phyloP scores from a whole-genome alignment of 495 filamentous ascomycete species.

The Polyplosphaeria fusca region DNA sequence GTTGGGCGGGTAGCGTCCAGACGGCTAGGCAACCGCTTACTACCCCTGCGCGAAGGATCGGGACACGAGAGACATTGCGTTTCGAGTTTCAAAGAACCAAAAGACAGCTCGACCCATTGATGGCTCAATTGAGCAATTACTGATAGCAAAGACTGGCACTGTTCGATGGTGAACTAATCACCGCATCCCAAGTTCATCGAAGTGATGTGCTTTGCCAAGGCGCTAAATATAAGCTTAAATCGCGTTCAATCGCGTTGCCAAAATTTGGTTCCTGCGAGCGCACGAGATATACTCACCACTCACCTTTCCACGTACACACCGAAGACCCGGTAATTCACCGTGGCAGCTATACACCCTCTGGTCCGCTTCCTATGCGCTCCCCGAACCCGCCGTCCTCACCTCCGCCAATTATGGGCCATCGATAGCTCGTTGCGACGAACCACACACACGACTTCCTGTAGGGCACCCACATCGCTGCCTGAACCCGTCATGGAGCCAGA shows the following conservation, averaged over 20 bases:
- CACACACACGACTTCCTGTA: background rate
- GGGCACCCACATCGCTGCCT: conserved; percentile 3
- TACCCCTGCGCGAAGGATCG: background rate
- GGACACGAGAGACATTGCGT: too few species aligned
- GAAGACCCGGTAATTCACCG: background rate
- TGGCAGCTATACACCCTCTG: conserved; percentile 13
- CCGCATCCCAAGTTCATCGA: too few species aligned
- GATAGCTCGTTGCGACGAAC: conserved; percentile 8
- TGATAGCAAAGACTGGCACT: too few species aligned
- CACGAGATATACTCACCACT: background rate
- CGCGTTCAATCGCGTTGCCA: conserved; percentile 11
- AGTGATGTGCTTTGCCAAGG: conserved; percentile 5
- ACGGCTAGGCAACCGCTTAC: conserved; percentile 27
- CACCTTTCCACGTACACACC: background rate
- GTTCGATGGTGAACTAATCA: background rate
- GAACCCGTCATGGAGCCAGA: background rate
- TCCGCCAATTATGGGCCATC: conserved; percentile 10
- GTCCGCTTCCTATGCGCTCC: conserved; percentile 21
- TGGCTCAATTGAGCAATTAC: too few species aligned
- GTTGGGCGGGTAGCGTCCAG: background rate
- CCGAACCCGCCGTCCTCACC: conserved; percentile 7
- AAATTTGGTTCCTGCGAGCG: conserved; percentile 4
- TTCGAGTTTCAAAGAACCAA: too few species aligned
- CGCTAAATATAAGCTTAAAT: conserved; percentile 33
- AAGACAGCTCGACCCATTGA: too few species aligned